Conservation (phyloP, 1,284 basidiomycete species). For the Trichosporon ovoides region DNA sequence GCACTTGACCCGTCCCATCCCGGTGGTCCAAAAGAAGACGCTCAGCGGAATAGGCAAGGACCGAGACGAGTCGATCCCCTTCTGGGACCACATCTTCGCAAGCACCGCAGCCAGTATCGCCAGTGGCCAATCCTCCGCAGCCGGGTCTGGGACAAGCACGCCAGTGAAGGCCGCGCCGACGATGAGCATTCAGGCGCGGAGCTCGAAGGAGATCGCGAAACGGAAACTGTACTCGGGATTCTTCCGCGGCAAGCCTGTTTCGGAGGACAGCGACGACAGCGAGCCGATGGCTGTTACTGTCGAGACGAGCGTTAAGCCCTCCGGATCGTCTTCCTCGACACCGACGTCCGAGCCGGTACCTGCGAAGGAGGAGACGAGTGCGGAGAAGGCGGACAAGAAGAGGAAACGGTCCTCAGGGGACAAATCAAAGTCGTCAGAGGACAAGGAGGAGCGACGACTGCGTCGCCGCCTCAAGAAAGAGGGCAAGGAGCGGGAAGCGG, state of each 20-base stretch:
- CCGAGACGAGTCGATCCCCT: conserved; percentile 84
- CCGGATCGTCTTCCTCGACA: neutral
- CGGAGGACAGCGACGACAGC: conserved; percentile 18
- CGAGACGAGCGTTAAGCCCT: neutral
- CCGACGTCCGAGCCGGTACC: neutral
- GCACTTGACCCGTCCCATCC: conserved; percentile 58
- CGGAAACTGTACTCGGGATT: conserved; percentile 71
- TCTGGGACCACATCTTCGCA: conserved; percentile 87
- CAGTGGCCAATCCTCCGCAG: conserved; percentile 42
- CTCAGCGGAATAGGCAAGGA: conserved; percentile 81
- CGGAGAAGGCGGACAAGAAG: conserved; percentile 10
- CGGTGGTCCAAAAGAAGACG: conserved; percentile 75
- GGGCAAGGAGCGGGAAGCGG: neutral
- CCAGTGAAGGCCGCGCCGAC: conserved; percentile 35
- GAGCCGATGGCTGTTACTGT: neutral
- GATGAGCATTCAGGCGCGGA: conserved; percentile 58
- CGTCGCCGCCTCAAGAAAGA: neutral
- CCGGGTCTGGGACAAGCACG: conserved; percentile 26
- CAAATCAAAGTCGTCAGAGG: conserved; percentile 11
- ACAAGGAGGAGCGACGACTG: conserved; percentile 17
- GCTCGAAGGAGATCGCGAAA: conserved; percentile 71
- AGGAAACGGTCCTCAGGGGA: neutral
- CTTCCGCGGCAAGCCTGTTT: conserved; percentile 66
- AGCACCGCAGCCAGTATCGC: conserved; percentile 71
- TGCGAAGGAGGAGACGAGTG: conserved; percentile 6